Evolutionary conservation across 1,284 basidiomycete species (phyloP).

Genomic region (Porogramme epimiltina): DNA sequence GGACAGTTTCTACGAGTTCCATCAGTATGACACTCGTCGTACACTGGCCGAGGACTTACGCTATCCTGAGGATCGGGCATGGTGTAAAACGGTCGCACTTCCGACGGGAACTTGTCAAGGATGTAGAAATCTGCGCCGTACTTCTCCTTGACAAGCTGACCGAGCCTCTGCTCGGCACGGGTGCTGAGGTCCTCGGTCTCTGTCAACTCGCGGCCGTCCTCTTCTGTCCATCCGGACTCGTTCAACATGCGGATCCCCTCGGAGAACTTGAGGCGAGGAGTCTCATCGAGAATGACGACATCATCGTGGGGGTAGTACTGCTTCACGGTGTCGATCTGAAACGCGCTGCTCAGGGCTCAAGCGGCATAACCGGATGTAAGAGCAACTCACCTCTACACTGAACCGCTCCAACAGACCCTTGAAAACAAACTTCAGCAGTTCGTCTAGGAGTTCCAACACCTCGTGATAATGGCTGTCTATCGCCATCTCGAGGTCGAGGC

Average conservation of each 20-base stretch:
- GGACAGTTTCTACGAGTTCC: constrained; percentile 40
- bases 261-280: constrained; percentile 51
- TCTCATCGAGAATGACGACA: constrained; percentile 50
- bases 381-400: constrained; percentile 36
- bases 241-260: constrained; percentile 62
- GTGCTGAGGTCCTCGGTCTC: constrained; percentile 47
- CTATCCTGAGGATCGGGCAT: constrained; percentile 62
- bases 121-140: constrained; percentile 73
- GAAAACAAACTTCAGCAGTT: constrained; percentile 41
- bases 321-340: constrained; percentile 54
- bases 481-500: constrained; percentile 74
- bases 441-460: constrained; percentile 42
- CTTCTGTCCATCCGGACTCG: constrained; percentile 47
- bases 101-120: constrained; percentile 66
- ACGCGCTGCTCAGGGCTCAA: neutral
- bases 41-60: constrained; percentile 30
- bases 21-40: neutral
- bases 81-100: constrained; percentile 73
- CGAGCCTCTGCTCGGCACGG: constrained; percentile 59
- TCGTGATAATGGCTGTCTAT: constrained; percentile 73
- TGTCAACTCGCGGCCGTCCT: constrained; percentile 52
- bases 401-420: constrained; percentile 34
- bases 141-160: constrained; percentile 64
- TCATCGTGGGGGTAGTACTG: constrained; percentile 60
- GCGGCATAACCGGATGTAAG: neutral